A percentile compares a stretch with the other conserved stretches of the same genome.
Conservation (phyloP, 768 basidiomycete species). For the Leccinellum albellum region DNA sequence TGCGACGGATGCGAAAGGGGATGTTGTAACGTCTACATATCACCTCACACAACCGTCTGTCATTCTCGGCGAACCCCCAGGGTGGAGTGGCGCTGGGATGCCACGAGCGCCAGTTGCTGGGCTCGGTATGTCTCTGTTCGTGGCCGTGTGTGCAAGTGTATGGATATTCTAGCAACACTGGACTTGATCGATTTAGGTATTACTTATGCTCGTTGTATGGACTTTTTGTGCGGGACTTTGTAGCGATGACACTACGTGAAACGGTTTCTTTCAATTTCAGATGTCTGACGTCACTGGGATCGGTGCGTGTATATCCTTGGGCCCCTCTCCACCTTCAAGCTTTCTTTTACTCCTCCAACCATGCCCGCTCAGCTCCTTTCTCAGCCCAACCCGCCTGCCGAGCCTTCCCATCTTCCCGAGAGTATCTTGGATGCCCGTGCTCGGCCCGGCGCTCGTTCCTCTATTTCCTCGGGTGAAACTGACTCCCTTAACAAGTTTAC, state of each 20-base stretch:
- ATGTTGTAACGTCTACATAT: slow-evolving; percentile 51
- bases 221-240: neutral
- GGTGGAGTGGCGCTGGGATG: slow-evolving; percentile 37
- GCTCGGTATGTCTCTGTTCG: slow-evolving; percentile 12
- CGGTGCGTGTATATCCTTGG: neutral
- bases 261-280: neutral
- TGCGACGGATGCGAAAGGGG: slow-evolving; percentile 53
- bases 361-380: slow-evolving; percentile 61
- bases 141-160: slow-evolving; percentile 4
- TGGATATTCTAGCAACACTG: slow-evolving; percentile 16
- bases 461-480: slow-evolving; percentile 50
- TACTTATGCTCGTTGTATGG: neutral
- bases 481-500: slow-evolving; percentile 50
- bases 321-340: neutral
- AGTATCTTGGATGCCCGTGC: slow-evolving; percentile 48
- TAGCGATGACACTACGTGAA: neutral
- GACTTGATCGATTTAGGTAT: neutral
- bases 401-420: slow-evolving; percentile 63
- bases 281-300: neutral
- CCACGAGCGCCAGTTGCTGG: slow-evolving; percentile 6
- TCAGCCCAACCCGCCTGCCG: slow-evolving; percentile 67
- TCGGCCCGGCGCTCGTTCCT: slow-evolving; percentile 43
- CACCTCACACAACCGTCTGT: slow-evolving; percentile 43
- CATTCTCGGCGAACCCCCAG: slow-evolving; percentile 62
- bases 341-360: neutral